Evolutionary conservation across 2,329 filamentous ascomycete species (phyloP), one percentile per base, ranked within the genome.

Genomic region (Lasiodiplodia sp.): DNA sequence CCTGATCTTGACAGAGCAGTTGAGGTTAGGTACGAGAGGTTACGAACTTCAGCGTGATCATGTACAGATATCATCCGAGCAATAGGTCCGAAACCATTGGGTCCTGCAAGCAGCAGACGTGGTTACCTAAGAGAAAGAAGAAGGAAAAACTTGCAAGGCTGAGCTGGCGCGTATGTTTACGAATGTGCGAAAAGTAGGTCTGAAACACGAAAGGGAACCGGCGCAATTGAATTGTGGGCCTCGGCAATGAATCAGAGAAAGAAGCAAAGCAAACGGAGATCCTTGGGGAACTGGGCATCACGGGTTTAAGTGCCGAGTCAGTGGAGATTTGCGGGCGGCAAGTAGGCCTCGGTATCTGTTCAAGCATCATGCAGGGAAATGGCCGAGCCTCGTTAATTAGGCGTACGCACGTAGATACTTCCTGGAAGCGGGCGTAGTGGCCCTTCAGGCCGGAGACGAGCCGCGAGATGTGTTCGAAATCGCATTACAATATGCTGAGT

Each of bases 251-350:
- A 34, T 2, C 25, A 11, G 31, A 11, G 21, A 21, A 37, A 34
- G 31, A 57, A 57, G 55, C 55, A 31, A 34, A 34, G 31, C 31
- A 34, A 10, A 34, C 31, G 8, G 31, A 34, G 28, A 28, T 28
- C 28, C 31, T 10, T 34, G 40, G 40, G 40, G 14, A 16, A 40
- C 16, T 40, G 38, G 38, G 14, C 18, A 44, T 44, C 40, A 44
- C 14, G 40, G 6, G 14, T 47, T n/a, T n/a, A 47, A 47, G 44
- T 8, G n/a, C 44, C 28, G 53, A 56, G 53, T 58, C 56, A 58
- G 55, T 34, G 56, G 56, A 60, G 37, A 57, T 38, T 57, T 57
- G 31, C 31, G n/a, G 28, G 31, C 31, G n/a, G 56, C 56, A 44
- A 18, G 37, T 11, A 60, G 40, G 16, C 23, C 18, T 60, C 8